Evolutionary conservation across 2,329 filamentous ascomycete genomes (phyloP).

Genomic region (Monilinia vaccinii-corymbosi): DNA sequence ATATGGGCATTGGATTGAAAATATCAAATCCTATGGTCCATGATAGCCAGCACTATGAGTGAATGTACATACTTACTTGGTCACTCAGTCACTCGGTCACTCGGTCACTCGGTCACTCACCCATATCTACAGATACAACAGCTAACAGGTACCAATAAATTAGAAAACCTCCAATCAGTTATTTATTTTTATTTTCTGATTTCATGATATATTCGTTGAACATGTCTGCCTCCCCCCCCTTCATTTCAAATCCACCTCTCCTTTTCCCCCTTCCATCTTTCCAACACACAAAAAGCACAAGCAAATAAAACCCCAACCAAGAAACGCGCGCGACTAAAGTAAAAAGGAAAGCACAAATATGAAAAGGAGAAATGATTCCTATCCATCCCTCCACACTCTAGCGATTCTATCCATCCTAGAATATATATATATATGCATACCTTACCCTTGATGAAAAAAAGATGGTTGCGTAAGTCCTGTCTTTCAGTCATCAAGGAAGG

Average conservation of each 20-base stretch:
- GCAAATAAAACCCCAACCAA: background rate
- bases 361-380: background rate
- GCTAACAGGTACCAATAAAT: background rate
- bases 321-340: background rate
- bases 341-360: background rate
- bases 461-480: background rate
- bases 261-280: too few species aligned
- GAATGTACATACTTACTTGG: too few species aligned
- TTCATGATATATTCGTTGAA: background rate
- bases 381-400: background rate
- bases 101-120: background rate
- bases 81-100: background rate
- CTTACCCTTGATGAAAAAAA: background rate
- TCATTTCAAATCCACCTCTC: background rate
- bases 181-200: background rate
- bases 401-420: background rate
- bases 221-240: background rate
- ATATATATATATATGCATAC: background rate
- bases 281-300: background rate
- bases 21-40: too few species aligned
- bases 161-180: background rate
- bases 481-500: background rate
- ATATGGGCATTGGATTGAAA: too few species aligned
- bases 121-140: background rate
- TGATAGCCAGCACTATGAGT: too few species aligned